phyloP scores from a whole-genome alignment of 2,329 filamentous ascomycete species.

The Zarea fungicola region DNA sequence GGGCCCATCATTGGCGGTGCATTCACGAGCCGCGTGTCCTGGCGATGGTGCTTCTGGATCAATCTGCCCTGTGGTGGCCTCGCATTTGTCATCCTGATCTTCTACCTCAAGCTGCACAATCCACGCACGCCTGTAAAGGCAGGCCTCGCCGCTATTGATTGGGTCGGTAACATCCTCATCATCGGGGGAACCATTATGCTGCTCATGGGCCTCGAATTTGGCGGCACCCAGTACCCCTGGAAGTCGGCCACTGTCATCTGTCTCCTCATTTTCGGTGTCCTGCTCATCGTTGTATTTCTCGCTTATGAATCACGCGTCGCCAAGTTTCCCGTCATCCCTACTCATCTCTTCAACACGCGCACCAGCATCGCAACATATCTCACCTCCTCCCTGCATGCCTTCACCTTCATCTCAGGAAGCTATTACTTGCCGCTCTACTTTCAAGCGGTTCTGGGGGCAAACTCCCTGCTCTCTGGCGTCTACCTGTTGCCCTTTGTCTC shows the following conservation, averaged over 20 bases:
- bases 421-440: slow-evolving; percentile 87
- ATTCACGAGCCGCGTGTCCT: slow-evolving; percentile 58
- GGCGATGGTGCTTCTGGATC: slow-evolving; percentile 67
- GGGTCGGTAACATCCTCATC: slow-evolving; percentile 52
- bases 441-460: slow-evolving; percentile 65
- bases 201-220: slow-evolving; percentile 79
- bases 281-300: slow-evolving; percentile 61
- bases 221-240: slow-evolving; percentile 73
- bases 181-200: slow-evolving; percentile 80
- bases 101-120: slow-evolving; percentile 64
- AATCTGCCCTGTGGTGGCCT: slow-evolving; percentile 49
- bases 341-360: slow-evolving; percentile 60
- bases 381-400: slow-evolving; percentile 67
- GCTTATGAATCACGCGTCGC: slow-evolving; percentile 69
- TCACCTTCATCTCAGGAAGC: slow-evolving; percentile 69
- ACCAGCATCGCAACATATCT: slow-evolving; percentile 62
- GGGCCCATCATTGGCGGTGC: slow-evolving; percentile 65
- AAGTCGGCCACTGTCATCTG: slow-evolving; percentile 68
- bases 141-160: slow-evolving; percentile 60
- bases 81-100: slow-evolving; percentile 46
- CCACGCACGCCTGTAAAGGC: slow-evolving; percentile 57
- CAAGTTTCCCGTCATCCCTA: slow-evolving; percentile 72
- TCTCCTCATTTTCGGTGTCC: slow-evolving; percentile 66
- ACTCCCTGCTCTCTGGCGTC: slow-evolving; percentile 67
- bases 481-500: slow-evolving; percentile 69